These are phyloP conservation scores for Halophytophthora polymorphica DNA, from an alignment of 352 stramenopile genomes.

Conservation along the genomic window DNA sequence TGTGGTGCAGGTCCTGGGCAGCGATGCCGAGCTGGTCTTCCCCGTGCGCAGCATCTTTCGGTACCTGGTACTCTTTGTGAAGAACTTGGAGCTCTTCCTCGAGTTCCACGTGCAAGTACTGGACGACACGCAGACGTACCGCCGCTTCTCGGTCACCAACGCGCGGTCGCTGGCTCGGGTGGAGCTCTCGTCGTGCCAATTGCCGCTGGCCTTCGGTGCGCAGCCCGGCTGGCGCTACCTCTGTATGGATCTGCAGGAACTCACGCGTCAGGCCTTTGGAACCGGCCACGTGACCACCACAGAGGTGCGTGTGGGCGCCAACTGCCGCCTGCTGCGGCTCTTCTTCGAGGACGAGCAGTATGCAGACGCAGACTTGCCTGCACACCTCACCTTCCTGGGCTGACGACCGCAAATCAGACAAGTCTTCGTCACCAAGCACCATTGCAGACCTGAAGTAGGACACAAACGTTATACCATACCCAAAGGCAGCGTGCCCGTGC, in stretches of 20 bases:
- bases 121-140: conserved; percentile 65
- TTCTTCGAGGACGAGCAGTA: conserved; percentile 86
- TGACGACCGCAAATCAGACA: conserved; percentile 15
- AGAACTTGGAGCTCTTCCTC: conserved; percentile 74
- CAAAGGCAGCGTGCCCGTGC: no score
- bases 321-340: conserved; percentile 66
- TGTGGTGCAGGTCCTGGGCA: conserved; percentile 71
- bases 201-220: conserved; percentile 52
- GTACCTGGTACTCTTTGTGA: conserved; percentile 82
- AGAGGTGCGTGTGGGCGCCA: conserved; percentile 50
- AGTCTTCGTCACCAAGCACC: background rate
- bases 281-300: conserved; percentile 73
- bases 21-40: conserved; percentile 69
- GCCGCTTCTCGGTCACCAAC: conserved; percentile 67
- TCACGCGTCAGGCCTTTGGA: conserved; percentile 68
- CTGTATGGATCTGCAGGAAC: conserved; percentile 71
- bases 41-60: conserved; percentile 64
- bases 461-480: no score
- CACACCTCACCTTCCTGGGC: conserved; percentile 66
- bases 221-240: conserved; percentile 61
- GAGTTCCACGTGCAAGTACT: conserved; percentile 69
- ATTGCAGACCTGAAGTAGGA: background rate
- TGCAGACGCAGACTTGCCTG: conserved; percentile 56
- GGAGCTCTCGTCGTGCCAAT: conserved; percentile 45
- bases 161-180: conserved; percentile 61